Base-by-base conservation (phyloP, 345 rosid species). In the Lepidium aucheri region DNA sequence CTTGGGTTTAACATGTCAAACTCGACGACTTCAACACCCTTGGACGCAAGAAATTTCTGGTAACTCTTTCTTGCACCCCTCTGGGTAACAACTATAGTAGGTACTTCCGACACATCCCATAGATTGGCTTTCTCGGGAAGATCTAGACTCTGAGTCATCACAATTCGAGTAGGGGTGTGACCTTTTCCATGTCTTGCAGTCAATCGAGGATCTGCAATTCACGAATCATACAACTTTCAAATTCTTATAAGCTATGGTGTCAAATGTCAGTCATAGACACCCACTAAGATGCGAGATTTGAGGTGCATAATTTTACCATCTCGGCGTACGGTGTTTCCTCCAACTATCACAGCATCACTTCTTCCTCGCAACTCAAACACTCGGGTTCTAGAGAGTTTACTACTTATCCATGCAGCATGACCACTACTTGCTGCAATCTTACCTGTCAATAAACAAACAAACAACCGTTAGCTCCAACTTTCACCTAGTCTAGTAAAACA, bases 21-120 rank as follows among this genome's bases (percentile, higher is more conserved):
- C 77, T 93, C 97, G 81, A 90, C 97, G 51, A 93, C 95, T 61
- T 93, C 96, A 77, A 93, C 95, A 68, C 96, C 95, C 73, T 86
- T 85, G 32, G 95, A 84, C 44, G 92, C 88, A 63, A 94, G 86
- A 60, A 69, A 76, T 64, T 82, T 94, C 74, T 90, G 99, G 70
- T 81, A 90, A 67, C 83, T 82, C 85, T 79, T 90, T 79, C 87
- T 83, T 14, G 97, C 97, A 77, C 99, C 96, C 56, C 92, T 83
- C 70, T 94, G 99, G 11, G 97, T 88, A 67, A 83, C 86, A 51
- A 90, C 96, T 3, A 93, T 80, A 15, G 98, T 93, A 34, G 95
- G 47, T 18, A 77, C 97, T 53, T 90, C 90, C 12, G 95, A 86
- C 54, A 85, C 66, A 60, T 93, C 89, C 98, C 97, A 93, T 16